These are phyloP conservation scores for Phytophthora pluvialis DNA, from an alignment of 352 stramenopile species.

Conservation along the genomic window DNA sequence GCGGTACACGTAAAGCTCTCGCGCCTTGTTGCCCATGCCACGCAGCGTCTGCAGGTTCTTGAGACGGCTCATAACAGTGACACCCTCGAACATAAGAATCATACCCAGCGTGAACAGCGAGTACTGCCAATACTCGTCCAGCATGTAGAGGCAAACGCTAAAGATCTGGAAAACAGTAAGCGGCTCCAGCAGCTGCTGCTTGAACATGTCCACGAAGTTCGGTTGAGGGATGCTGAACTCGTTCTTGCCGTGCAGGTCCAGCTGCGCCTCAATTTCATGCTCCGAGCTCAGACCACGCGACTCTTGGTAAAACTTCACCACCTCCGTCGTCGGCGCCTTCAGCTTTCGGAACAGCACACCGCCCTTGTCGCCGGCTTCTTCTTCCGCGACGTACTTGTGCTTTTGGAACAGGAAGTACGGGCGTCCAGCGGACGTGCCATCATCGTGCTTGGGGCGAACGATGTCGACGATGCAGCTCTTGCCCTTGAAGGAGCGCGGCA, in stretches of 20 bases:
- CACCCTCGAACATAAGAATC: slow-evolving; percentile 98
- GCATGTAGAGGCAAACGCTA: slow-evolving; percentile 97
- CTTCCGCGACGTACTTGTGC: slow-evolving; percentile 87
- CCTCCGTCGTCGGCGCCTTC: slow-evolving; percentile 65
- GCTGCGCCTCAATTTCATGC: slow-evolving; percentile 44
- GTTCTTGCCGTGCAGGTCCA: slow-evolving; percentile 91
- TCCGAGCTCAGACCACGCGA: slow-evolving; percentile 55
- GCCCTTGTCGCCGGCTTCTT: slow-evolving; percentile 61
- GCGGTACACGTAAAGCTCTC: slow-evolving; percentile 93
- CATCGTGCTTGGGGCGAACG: slow-evolving; percentile 41
- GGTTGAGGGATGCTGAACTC: slow-evolving; percentile 95
- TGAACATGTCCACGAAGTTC: slow-evolving; percentile 95
- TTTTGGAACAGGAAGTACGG: slow-evolving; percentile 91
- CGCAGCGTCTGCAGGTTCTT: slow-evolving; percentile 96
- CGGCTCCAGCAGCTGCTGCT: slow-evolving; percentile 97
- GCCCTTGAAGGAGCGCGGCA: slow-evolving; percentile 86
- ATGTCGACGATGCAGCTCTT: slow-evolving; percentile 88
- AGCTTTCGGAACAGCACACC: slow-evolving; percentile 83
- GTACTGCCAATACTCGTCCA: slow-evolving; percentile 99
- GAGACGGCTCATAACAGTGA: slow-evolving; percentile 95
- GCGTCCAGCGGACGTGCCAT: slow-evolving; percentile 44
- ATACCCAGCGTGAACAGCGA: slow-evolving; percentile 98
- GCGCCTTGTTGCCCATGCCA: slow-evolving; percentile 90
- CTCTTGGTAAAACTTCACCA: slow-evolving; percentile 70
- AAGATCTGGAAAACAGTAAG: slow-evolving; percentile 99